Evolutionary conservation across 345 rosid species (phyloP).

Genomic region (Erysimum cheiranthoides): DNA sequence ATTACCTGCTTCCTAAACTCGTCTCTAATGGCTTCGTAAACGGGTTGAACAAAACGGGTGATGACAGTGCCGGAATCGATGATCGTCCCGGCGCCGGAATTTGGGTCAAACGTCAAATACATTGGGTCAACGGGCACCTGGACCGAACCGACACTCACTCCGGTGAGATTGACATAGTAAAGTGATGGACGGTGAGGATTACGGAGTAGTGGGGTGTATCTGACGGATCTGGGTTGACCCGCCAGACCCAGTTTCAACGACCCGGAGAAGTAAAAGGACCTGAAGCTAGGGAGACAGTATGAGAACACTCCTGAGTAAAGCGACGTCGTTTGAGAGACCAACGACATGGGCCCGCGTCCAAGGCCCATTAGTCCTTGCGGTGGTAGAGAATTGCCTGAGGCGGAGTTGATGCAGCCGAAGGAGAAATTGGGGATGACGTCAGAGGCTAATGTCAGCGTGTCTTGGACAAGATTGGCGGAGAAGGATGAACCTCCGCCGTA

Average conservation of each 20-base stretch:
- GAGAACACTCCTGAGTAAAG: conserved; percentile 81
- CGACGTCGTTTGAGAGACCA: conserved; percentile 65
- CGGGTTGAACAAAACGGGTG: conserved; percentile 71
- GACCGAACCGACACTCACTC: conserved; percentile 72
- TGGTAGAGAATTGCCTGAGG: conserved; percentile 70
- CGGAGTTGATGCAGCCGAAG: conserved; percentile 67
- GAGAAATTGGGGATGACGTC: conserved; percentile 60
- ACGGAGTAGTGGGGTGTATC: conserved; percentile 67
- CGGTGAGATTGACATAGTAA: conserved; percentile 83
- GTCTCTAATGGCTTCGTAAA: conserved; percentile 64
- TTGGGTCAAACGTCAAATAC: conserved; percentile 59
- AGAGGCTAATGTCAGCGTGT: conserved; percentile 57
- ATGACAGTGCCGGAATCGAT: conserved; percentile 90
- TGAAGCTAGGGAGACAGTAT: conserved; percentile 85
- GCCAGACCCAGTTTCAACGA: conserved; percentile 72
- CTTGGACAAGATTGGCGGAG: conserved; percentile 66
- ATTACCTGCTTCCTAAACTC: conserved; percentile 76
- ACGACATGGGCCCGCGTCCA: conserved; percentile 83
- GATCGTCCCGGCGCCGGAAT: conserved; percentile 78
- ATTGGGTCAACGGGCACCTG: conserved; percentile 54
- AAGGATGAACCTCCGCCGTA: conserved; percentile 87
- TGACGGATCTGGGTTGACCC: conserved; percentile 72
- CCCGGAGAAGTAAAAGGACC: conserved; percentile 81
- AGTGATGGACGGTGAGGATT: conserved; percentile 85
- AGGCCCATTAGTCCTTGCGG: conserved; percentile 85